Conservation (phyloP, 768 basidiomycete species). For the Leccinum boreale region DNA sequence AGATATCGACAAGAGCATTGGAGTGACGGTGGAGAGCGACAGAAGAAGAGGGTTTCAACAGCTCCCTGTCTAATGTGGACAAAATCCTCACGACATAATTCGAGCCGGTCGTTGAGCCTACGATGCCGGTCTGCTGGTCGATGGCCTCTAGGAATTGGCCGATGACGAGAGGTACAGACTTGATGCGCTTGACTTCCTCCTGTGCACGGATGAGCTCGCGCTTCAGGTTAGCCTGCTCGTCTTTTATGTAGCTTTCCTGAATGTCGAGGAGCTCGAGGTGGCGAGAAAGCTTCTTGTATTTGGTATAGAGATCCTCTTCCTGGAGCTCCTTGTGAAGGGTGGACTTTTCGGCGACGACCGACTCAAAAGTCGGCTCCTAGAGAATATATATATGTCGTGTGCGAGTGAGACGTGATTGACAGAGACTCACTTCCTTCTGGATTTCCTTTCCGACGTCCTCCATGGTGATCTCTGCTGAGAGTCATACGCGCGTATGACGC, state of each 20-base stretch:
- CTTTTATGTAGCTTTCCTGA: constrained; percentile 96
- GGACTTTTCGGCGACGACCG: constrained; percentile 85
- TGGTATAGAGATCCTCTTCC: constrained; percentile 91
- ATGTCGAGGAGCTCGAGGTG: constrained; percentile 95
- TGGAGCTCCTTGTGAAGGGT: constrained; percentile 84
- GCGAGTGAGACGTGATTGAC: not conserved
- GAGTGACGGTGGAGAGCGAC: constrained; percentile 99
- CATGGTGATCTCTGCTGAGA: constrained; percentile 46
- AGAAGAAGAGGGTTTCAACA: constrained; percentile 94
- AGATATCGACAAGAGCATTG: constrained; percentile 95
- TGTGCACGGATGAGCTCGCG: constrained; percentile 97
- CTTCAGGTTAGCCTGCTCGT: constrained; percentile 97
- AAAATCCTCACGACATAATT: constrained; percentile 98
- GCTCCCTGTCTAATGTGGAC: constrained; percentile 93
- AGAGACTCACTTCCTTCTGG: constrained; percentile 62
- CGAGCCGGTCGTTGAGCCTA: constrained; percentile 95
- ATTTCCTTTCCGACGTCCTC: constrained; percentile 88
- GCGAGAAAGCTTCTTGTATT: constrained; percentile 93
- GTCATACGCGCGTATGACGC: constrained; percentile 22
- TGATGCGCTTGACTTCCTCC: constrained; percentile 99
- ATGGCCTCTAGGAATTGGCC: constrained; percentile 99
- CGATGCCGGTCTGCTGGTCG: constrained; percentile 95
- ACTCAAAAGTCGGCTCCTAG: constrained; percentile 88
- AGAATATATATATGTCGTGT: not conserved
- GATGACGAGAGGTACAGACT: constrained; percentile 97